Evolutionary conservation across 2,329 filamentous ascomycete species (phyloP).

Genomic region (Aspergillus quadricinctus): DNA sequence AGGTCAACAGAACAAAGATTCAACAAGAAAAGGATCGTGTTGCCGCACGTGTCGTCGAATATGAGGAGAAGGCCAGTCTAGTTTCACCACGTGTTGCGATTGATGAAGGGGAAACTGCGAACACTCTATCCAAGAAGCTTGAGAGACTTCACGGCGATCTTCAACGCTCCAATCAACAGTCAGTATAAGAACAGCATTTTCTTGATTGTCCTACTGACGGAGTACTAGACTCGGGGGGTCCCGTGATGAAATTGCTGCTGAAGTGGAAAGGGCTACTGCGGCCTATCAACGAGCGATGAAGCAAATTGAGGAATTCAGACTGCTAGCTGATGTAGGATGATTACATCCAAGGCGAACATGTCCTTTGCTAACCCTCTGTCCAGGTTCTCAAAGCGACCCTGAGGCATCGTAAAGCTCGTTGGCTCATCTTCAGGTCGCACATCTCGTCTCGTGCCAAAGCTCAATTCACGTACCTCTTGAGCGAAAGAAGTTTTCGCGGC

Average conservation of each 20-base stretch:
- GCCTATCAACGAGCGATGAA: constrained; percentile 34
- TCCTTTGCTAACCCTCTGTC: constrained; percentile 1
- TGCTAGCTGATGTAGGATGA: constrained; percentile 37
- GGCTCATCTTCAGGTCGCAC: constrained; percentile 73
- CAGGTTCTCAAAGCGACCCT: constrained; percentile 59
- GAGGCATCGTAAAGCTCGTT: constrained; percentile 65
- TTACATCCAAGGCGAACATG: not conserved
- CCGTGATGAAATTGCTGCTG: constrained; percentile 60
- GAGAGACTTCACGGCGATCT: constrained; percentile 56
- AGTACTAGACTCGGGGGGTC: constrained; percentile 53
- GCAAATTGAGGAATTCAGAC: constrained; percentile 35
- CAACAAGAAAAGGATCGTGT: constrained; percentile 49
- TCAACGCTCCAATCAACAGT: constrained; percentile 51
- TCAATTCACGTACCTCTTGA: constrained; percentile 83
- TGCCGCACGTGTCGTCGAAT: constrained; percentile 48
- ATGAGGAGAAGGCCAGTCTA: constrained; percentile 51
- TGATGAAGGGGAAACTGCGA: constrained; percentile 59
- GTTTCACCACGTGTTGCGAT: constrained; percentile 59
- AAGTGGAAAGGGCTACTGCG: constrained; percentile 34
- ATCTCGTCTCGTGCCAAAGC: constrained; percentile 83
- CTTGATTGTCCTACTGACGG: constrained; percentile 20
- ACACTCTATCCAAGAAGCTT: constrained; percentile 46
- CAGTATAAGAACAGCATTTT: constrained; percentile 14
- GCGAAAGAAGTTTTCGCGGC: constrained; percentile 84
- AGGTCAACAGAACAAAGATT: constrained; percentile 43